Evolutionary conservation across 2,329 filamentous ascomycete genomes (phyloP), one percentile per base, ranked within the genome.

Genomic region (Aspergillus neoniger): DNA sequence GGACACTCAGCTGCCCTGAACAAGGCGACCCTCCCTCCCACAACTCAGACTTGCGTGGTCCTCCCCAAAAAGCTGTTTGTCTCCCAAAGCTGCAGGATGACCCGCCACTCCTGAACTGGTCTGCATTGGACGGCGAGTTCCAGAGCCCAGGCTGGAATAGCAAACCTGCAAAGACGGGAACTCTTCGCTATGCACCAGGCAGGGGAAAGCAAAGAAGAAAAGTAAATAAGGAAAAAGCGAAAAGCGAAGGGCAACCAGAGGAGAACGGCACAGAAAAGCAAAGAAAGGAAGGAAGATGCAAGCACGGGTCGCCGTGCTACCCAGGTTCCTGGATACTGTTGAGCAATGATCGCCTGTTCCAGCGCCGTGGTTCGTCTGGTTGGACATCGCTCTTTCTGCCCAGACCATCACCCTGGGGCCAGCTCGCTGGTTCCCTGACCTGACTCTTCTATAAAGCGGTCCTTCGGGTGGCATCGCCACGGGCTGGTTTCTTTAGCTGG

Each of bases 31-130:
- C 38, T 47, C 57, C 53, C 60, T 60, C 53, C 57, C 58, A 58
- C 57, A 55, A 44, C 61, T 62, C 53, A 44, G 39, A 36, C 39
- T 25, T 60, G 61, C 56, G 52, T 63, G 51, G 55, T 39, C 59
- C 62, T 36, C 32, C 53, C 64, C 25, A 28, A 28, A 25, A 62
- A 64, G 66, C 67, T 65, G 67, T 69, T 66, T 67, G 67, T 66
- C 60, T 63, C 63, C 67, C 60, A 57, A 53, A 62, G 62, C 68
- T 68, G 70, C 68, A 71, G 67, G 53, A 51, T 64, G 68, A 67
- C 67, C 66, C 70, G 65, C 70, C 67, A 71, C 66, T 73, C 68
- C 56, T 64, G 62, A 72, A 70, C 64, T 67, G 66, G 69, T 56
- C 69, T 62, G 60, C 65, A 64, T 57, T 57, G 57, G 57, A 55